Evolutionary conservation across 2,329 filamentous ascomycete genomes (phyloP).

Genomic region (Neonectria neomacrospora): DNA sequence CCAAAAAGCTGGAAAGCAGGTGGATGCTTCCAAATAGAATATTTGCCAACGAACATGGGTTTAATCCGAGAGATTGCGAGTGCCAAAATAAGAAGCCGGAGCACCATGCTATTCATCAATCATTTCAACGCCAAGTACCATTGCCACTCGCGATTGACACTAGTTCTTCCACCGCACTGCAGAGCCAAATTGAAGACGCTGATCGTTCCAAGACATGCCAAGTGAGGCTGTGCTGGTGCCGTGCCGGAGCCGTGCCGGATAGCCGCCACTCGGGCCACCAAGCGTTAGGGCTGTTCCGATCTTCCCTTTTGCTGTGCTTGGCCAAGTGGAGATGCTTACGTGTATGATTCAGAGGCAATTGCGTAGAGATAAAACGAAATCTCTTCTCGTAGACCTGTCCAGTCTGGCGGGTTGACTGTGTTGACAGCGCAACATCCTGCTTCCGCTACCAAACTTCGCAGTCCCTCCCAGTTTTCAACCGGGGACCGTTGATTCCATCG

Average conservation of each 20-base stretch:
- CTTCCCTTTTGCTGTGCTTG: conserved; percentile 33
- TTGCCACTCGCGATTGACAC: too few relatives aligned
- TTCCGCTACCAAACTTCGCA: neutral
- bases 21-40: too few relatives aligned
- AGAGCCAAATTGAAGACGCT: neutral
- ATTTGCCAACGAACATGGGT: too few relatives aligned
- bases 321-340: conserved; percentile 44
- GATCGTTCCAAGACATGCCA: neutral
- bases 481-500: neutral
- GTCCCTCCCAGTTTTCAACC: neutral
- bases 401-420: neutral
- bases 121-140: too few relatives aligned
- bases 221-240: conserved; percentile 17
- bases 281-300: conserved; percentile 27
- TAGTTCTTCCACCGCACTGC: too few relatives aligned
- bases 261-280: conserved; percentile 24
- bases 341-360: conserved; percentile 16
- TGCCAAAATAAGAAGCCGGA: too few relatives aligned
- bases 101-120: too few relatives aligned
- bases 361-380: neutral
- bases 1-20: too few relatives aligned
- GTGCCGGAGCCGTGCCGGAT: conserved; percentile 18
- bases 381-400: neutral
- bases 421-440: neutral
- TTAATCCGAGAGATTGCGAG: too few relatives aligned